A percentile compares a stretch with the other conserved stretches of the same genome.
Conservation (phyloP, 2,329 filamentous ascomycete genomes). For the Xylariaceae sp. region DNA sequence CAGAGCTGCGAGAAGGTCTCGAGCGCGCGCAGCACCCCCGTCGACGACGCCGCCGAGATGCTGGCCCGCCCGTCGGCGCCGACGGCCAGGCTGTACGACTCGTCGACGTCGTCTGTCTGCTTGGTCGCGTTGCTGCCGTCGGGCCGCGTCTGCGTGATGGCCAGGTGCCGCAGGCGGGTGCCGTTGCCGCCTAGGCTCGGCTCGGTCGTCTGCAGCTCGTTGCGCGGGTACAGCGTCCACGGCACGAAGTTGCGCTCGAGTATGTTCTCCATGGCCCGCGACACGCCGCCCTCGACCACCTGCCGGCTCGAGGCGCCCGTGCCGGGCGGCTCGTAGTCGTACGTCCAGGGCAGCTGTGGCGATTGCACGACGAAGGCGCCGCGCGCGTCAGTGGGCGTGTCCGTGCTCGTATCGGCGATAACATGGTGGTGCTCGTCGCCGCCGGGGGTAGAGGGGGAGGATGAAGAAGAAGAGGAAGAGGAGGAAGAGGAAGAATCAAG, state of each 20-base stretch:
- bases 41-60: slow-evolving; percentile 58
- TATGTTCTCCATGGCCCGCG: slow-evolving; percentile 55
- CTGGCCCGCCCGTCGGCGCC: slow-evolving; percentile 48
- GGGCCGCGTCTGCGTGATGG: slow-evolving; percentile 51
- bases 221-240: slow-evolving; percentile 66
- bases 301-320: slow-evolving; percentile 39
- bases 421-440: too few relatives aligned
- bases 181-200: slow-evolving; percentile 40
- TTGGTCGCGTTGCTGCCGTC: slow-evolving; percentile 50
- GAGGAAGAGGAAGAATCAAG: slow-evolving; percentile 18
- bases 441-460: too few relatives aligned
- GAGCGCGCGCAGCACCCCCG: slow-evolving; percentile 64
- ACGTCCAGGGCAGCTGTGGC: slow-evolving; percentile 40
- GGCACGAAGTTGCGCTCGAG: slow-evolving; percentile 65
- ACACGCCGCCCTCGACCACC: slow-evolving; percentile 48
- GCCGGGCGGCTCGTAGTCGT: slow-evolving; percentile 34
- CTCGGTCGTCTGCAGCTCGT: slow-evolving; percentile 52
- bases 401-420: too few relatives aligned
- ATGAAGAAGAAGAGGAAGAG: too few relatives aligned
- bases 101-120: slow-evolving; percentile 58
- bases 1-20: slow-evolving; percentile 76
- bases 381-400: slow-evolving; percentile 3
- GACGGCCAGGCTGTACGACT: slow-evolving; percentile 65
- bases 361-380: slow-evolving; percentile 23
- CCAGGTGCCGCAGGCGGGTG: slow-evolving; percentile 49